Percentiles rank a stretch among this genome's conserved stretches.
phyloP scores from a whole-genome alignment of 2,329 filamentous ascomycete genomes.

The Thielaviopsis punctulata region DNA sequence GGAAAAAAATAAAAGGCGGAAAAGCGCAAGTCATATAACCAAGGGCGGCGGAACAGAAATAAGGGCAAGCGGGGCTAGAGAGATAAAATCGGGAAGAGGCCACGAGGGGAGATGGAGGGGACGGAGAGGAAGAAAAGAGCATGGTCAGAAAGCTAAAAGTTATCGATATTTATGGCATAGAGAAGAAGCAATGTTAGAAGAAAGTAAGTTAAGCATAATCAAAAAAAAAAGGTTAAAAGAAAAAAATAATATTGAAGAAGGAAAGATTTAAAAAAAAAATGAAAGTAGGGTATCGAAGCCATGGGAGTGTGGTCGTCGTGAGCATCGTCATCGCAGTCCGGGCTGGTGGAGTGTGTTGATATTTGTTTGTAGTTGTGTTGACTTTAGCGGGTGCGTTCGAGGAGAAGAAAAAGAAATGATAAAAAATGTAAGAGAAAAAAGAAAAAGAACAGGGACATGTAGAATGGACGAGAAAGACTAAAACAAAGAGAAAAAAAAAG shows the following conservation, averaged over 20 bases:
- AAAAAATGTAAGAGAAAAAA: neutral
- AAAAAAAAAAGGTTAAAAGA: constrained; percentile 16
- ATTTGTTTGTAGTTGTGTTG: neutral
- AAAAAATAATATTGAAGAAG: constrained; percentile 10
- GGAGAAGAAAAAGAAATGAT: neutral
- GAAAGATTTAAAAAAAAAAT: too few species aligned
- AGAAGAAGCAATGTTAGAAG: neutral
- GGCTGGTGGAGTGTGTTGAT: constrained; percentile 4
- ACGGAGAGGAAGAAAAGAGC: too few species aligned
- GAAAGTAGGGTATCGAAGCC: constrained; percentile 13
- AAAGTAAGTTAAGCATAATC: neutral
- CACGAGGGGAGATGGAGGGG: neutral
- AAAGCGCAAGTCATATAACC: neutral
- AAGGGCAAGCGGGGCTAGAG: neutral
- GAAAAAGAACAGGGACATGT: neutral
- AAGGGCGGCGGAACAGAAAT: neutral
- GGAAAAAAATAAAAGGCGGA: neutral
- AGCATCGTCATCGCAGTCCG: constrained; percentile 11
- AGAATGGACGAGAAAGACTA: neutral
- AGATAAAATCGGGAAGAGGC: too few species aligned
- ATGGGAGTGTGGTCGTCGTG: constrained; percentile 11
- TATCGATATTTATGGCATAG: neutral
- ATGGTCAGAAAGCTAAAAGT: too few species aligned
- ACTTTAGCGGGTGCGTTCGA: neutral
- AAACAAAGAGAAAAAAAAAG: neutral